Conservation (phyloP, 2,329 filamentous ascomycete genomes). For the Lachnellula cervina region DNA sequence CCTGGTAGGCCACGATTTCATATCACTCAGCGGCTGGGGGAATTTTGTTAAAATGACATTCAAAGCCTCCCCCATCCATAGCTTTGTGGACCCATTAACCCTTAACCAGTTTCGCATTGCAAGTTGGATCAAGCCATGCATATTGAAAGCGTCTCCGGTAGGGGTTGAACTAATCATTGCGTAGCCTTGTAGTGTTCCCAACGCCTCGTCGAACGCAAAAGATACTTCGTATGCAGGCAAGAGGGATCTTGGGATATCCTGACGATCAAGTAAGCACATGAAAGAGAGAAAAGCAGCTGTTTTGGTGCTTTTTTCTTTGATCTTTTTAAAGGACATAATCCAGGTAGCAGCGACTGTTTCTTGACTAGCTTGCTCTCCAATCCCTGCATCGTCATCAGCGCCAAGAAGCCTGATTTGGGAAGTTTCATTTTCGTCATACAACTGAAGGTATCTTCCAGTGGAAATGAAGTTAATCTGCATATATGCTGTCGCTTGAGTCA, state of each 20-base stretch:
- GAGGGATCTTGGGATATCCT: neutral
- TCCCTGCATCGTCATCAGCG: neutral
- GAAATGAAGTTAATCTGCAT: slow-evolving; percentile 6
- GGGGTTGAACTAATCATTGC: neutral
- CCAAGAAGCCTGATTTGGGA: neutral
- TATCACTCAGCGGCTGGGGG: neutral
- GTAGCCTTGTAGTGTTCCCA: neutral
- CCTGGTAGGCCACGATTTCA: neutral
- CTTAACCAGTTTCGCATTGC: neutral
- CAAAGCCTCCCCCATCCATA: neutral
- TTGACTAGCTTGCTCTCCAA: neutral
- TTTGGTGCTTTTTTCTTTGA: neutral
- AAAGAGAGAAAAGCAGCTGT: slow-evolving; percentile 6
- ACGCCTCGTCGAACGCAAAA: neutral
- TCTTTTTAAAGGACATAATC: slow-evolving; percentile 8
- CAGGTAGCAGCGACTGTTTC: neutral
- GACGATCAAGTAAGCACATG: slow-evolving; percentile 3
- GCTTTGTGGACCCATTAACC: neutral
- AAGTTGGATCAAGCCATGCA: neutral
- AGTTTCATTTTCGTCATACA: neutral
- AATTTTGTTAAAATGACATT: neutral
- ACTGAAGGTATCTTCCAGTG: slow-evolving; percentile 1
- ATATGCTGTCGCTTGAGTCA: slow-evolving; percentile 14
- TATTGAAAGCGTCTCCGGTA: neutral
- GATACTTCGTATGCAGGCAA: neutral